Percentiles rank a stretch among this genome's conserved stretches.
Conservation (phyloP, 495 filamentous ascomycete species). For the Aspergillus mulundensis region DNA sequence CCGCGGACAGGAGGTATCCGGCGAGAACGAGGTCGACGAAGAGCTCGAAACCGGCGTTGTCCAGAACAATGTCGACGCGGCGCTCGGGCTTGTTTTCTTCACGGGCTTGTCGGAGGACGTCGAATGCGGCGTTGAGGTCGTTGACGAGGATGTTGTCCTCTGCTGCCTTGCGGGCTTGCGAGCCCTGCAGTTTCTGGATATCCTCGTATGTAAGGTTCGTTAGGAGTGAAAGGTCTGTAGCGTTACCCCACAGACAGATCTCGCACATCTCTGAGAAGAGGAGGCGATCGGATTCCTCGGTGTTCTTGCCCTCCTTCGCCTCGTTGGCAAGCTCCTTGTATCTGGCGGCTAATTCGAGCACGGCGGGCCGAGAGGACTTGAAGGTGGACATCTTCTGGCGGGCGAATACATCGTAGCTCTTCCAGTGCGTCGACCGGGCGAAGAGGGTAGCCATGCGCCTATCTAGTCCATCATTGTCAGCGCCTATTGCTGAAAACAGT, state of each 20-base stretch:
- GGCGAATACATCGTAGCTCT: constrained; percentile 85
- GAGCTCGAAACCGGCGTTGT: constrained; percentile 95
- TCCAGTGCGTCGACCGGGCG: constrained; percentile 78
- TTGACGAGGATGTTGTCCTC: constrained; percentile 90
- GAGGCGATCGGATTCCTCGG: constrained; percentile 65
- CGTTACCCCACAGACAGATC: constrained; percentile 97
- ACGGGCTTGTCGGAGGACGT: constrained; percentile 58
- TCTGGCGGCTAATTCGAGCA: constrained; percentile 77
- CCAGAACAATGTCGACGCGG: constrained; percentile 85
- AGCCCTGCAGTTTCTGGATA: constrained; percentile 91
- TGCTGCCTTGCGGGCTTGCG: constrained; percentile 72
- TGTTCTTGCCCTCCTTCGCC: constrained; percentile 47
- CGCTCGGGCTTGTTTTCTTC: constrained; percentile 48
- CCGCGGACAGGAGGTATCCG: constrained; percentile 77
- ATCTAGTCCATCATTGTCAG: constrained; percentile 24
- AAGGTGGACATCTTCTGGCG: constrained; percentile 92
- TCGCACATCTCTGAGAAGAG: constrained; percentile 93
- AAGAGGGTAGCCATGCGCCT: constrained; percentile 76
- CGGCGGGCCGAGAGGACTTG: constrained; percentile 84
- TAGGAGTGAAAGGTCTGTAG: constrained; percentile 87
- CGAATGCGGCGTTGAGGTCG: constrained; percentile 70
- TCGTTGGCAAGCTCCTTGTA: constrained; percentile 65
- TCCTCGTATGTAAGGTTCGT: constrained; percentile 90
- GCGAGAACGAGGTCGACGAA: constrained; percentile 91
- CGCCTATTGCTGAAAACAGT: constrained; percentile 7